These are phyloP conservation scores for Xylariaceae sp. DNA, from an alignment of 2,329 filamentous ascomycete species.

Conservation along the genomic window DNA sequence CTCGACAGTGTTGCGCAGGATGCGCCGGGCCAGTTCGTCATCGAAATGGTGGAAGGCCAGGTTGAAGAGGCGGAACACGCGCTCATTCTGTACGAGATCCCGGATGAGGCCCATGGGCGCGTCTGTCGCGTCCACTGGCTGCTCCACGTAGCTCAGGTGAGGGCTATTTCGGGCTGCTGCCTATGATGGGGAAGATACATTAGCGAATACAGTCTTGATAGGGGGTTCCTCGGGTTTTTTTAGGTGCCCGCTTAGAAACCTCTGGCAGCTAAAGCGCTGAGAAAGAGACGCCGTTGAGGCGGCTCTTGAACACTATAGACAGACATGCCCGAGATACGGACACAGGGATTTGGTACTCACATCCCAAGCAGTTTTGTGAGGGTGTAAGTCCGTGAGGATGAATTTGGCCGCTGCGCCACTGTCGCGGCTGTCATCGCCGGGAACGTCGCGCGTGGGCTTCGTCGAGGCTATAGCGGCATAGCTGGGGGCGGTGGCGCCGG, in stretches of 20 bases:
- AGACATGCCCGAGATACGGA: too few species aligned
- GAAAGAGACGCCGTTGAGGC: too few species aligned
- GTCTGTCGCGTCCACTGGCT: conserved; percentile 57
- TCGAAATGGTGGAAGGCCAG: conserved; percentile 73
- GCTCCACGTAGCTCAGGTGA: conserved; percentile 51
- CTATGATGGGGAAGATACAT: too few species aligned
- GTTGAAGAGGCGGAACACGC: conserved; percentile 63
- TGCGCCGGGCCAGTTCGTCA: conserved; percentile 50
- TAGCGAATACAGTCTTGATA: too few species aligned
- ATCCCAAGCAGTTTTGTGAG: conserved; percentile 57
- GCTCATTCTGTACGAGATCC: conserved; percentile 29
- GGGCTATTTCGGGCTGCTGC: too few species aligned
- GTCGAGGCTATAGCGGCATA: conserved; percentile 13
- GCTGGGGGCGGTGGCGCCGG: conserved; percentile 17
- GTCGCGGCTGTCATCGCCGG: conserved; percentile 4
- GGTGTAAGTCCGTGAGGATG: conserved; percentile 59
- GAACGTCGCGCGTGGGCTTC: not conserved
- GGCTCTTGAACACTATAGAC: too few species aligned
- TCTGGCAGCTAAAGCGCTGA: too few species aligned
- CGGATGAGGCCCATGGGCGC: conserved; percentile 44
- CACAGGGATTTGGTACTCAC: too few species aligned
- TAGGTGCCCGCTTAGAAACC: too few species aligned
- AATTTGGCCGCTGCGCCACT: conserved; percentile 41
- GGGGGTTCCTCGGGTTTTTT: too few species aligned
- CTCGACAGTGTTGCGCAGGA: conserved; percentile 56